Evolutionary conservation across 2,329 filamentous ascomycete genomes (phyloP).

Genomic region (Diplodia scrobiculata): DNA sequence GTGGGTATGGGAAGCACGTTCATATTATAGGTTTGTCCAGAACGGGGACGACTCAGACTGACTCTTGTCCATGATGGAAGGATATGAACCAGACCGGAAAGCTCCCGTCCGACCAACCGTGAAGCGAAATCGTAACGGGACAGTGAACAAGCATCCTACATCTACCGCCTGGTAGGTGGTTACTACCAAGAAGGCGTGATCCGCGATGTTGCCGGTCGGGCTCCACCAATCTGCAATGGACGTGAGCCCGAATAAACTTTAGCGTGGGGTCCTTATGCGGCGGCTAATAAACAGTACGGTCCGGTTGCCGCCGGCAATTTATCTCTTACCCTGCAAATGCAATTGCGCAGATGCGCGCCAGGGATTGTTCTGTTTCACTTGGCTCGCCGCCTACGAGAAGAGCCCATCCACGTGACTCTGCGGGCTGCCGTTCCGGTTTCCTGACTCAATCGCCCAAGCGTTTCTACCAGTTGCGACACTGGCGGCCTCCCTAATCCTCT

Average conservation of each 20-base stretch:
- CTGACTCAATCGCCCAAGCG: constrained; percentile 13
- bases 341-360: neutral
- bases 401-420: constrained; percentile 8
- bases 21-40: neutral
- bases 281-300: constrained; percentile 22
- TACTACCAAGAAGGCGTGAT: constrained; percentile 2
- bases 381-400: neutral
- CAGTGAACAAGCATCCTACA: neutral
- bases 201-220: neutral
- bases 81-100: neutral
- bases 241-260: constrained; percentile 12
- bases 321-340: constrained; percentile 10
- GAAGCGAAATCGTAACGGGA: constrained; percentile 1
- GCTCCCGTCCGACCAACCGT: neutral
- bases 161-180: neutral
- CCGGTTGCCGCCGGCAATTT: constrained; percentile 23
- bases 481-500: constrained; percentile 18
- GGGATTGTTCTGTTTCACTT: constrained; percentile 6
- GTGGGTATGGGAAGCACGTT: neutral
- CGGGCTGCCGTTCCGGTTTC: neutral
- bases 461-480: constrained; percentile 15
- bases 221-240: constrained; percentile 10
- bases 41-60: neutral
- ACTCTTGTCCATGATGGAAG: neutral
- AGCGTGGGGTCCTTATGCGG: constrained; percentile 16